Evolutionary conservation across 345 rosid species (phyloP), one percentile per base, ranked within the genome.

Genomic region (Salix udensis): DNA sequence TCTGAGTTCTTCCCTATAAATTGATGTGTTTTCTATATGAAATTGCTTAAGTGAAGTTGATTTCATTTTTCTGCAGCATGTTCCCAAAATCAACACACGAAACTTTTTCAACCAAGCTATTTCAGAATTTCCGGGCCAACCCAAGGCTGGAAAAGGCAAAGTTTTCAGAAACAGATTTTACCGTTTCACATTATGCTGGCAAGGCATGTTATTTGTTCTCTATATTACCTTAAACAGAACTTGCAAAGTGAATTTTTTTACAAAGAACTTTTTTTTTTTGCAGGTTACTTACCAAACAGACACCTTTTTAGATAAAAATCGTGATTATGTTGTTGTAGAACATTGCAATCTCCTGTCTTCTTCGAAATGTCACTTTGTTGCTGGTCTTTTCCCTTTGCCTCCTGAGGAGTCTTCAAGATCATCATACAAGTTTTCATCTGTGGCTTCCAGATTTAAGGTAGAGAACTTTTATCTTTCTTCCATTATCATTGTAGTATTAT

Each of bases 371-470:
- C 78, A 89, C 68, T 93, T 96, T 64, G 88, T 93, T 72, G 87
- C 96, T 86, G 89, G 92, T 74, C 94, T 93, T 82, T 93, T 91
- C 84, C 86, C 94, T 81, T 74, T 84, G 53, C 78, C 79, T 23
- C 88, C 88, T 0, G 94, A 90, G 88, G 97, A 91, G 77, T 86
- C 94, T 64, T 77, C 88, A 65, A 88, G 99, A 84, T 96, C 99
- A 74, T 96, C 99, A 6, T 96, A 96, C 88, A 96, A 93, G 78
- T 96, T 96, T 81, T 96, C 99, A 73, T 96, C 99, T 26, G 99
- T 96, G 68, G 83, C 99, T 68, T 81, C 89, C n/a, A 91, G 99
- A 87, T 96, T 96, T 87, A 96, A 96, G 96, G 99, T 82, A 74
- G 12, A 18, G 14, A 53, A 5, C 28, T 23, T 34, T n/a, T 70